A percentile compares a stretch with the other conserved stretches of the same genome.
Conservation (phyloP, 441 rosid genomes). For the Adansonia grandidieri region DNA sequence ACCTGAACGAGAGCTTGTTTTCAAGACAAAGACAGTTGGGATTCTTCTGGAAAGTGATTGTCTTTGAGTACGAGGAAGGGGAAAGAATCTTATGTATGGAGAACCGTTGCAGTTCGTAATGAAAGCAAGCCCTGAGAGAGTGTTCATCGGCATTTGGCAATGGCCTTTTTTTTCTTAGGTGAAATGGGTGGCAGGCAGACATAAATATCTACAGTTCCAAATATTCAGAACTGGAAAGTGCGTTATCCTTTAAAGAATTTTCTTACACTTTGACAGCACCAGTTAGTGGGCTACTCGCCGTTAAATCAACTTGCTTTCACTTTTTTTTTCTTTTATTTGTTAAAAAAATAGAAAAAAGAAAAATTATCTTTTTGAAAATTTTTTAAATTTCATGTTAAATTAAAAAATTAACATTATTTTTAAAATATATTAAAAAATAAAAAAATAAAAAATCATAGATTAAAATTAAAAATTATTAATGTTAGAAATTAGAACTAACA, state of each 20-base stretch:
- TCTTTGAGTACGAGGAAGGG: conserved; percentile 37
- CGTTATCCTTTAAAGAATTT: neutral
- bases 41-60: conserved; percentile 33
- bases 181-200: neutral
- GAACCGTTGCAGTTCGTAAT: conserved; percentile 39
- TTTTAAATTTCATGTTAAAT: no score
- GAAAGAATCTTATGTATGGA: conserved; percentile 32
- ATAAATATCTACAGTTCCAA: neutral
- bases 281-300: neutral
- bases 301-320: neutral
- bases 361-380: no score
- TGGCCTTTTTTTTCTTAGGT: neutral
- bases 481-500: no score
- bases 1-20: conserved; percentile 62
- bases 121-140: conserved; percentile 55
- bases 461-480: no score
- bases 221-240: neutral
- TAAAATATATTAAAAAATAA: no score
- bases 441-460: no score
- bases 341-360: no score
- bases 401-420: no score
- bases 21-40: conserved; percentile 38
- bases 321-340: neutral
- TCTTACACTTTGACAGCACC: neutral
- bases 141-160: conserved; percentile 43